These are phyloP conservation scores for Scheffersomyces illinoinensis DNA, from an alignment of 1,139 yeast species.

Conservation along the genomic window DNA sequence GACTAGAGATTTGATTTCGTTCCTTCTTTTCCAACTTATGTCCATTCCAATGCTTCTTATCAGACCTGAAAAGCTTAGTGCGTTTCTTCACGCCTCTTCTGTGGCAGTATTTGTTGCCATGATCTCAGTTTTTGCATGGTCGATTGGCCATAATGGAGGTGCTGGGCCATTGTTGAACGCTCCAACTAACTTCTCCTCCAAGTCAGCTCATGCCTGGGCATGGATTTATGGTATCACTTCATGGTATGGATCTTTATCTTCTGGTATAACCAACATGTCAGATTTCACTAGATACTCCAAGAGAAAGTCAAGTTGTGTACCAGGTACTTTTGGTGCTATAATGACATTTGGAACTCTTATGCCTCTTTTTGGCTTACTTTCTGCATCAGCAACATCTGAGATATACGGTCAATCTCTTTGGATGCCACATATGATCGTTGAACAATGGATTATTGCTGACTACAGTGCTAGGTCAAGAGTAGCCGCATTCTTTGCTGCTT, in stretches of 20 bases:
- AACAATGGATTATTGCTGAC: slow-evolving; percentile 22
- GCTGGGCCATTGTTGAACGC: slow-evolving; percentile 32
- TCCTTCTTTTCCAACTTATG: slow-evolving; percentile 41
- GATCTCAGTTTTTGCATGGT: slow-evolving; percentile 35
- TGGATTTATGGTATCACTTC: slow-evolving; percentile 43
- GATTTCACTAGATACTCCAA: slow-evolving; percentile 45
- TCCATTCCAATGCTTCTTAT: slow-evolving; percentile 34
- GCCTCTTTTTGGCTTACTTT: slow-evolving; percentile 20
- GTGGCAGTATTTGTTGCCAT: slow-evolving; percentile 40
- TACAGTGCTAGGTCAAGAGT: slow-evolving; percentile 26
- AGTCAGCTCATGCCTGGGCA: slow-evolving; percentile 28
- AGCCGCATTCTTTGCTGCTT: slow-evolving; percentile 31
- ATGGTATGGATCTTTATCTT: slow-evolving; percentile 44
- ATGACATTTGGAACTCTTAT: slow-evolving; percentile 21
- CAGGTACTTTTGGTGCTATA: slow-evolving; percentile 16
- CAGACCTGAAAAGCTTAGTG: slow-evolving; percentile 38
- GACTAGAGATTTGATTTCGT: slow-evolving; percentile 41
- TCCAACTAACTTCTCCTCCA: slow-evolving; percentile 10
- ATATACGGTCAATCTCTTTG: slow-evolving; percentile 27
- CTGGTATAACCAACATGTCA: slow-evolving; percentile 42
- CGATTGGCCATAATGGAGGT: slow-evolving; percentile 25
- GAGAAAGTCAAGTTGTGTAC: slow-evolving; percentile 10
- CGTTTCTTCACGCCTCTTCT: slow-evolving; percentile 35
- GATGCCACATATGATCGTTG: slow-evolving; percentile 36
- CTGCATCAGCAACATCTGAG: slow-evolving; percentile 34